Evolutionary conservation across 2,329 filamentous ascomycete species (phyloP), one percentile per base, ranked within the genome.

Genomic region (Alternaria alternata): DNA sequence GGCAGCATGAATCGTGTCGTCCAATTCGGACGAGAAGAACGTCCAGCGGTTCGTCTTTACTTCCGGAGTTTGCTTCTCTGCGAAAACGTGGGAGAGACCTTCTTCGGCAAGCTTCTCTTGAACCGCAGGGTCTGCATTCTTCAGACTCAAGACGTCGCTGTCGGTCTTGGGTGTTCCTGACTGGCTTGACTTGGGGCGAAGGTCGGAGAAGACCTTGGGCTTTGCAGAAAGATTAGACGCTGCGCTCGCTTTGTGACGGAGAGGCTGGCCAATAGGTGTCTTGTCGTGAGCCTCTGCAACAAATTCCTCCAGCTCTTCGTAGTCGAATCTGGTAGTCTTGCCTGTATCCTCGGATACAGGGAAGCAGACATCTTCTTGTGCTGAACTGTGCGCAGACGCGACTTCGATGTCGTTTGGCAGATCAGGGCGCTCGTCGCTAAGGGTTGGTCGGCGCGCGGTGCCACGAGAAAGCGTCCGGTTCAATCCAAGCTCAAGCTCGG

Each of bases 21-120:
- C 94, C 79, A 93, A 91, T 55, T 95, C 92, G 0, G 95, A 97
- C 0, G 94, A 97, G 80, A 99, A 99, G 81, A 98, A 97, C 64
- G 94, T 95, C 82, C 96, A 98, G 5, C 94, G 88, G 75, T 94
- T 95, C 32, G 87, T 85, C 36, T 73, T 69, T 20, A 67, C 61
- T 59, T 92, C 89, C 71, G 76, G 51, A 7, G 63, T 65, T 22
- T 65, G 69, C 59, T 75, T 75, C 26, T 77, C 73, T 18, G 66
- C 69, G 55, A 76, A 75, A 36, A 75, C 66, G 59, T 75, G 74
- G n/a, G 74, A 68, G 36, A 76, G 63, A 6, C 76, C 79, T 57
- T 74, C 75, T 11, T 80, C 77, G 5, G 72, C 71, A 18, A 77
- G 73, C 69, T 85, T 83, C 53, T 84, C 82, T 26, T 83, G 80